These are phyloP conservation scores for Alloteropsis angusta DNA, from an alignment of 202 grass and related monocot genomes.

Conservation along the genomic window DNA sequence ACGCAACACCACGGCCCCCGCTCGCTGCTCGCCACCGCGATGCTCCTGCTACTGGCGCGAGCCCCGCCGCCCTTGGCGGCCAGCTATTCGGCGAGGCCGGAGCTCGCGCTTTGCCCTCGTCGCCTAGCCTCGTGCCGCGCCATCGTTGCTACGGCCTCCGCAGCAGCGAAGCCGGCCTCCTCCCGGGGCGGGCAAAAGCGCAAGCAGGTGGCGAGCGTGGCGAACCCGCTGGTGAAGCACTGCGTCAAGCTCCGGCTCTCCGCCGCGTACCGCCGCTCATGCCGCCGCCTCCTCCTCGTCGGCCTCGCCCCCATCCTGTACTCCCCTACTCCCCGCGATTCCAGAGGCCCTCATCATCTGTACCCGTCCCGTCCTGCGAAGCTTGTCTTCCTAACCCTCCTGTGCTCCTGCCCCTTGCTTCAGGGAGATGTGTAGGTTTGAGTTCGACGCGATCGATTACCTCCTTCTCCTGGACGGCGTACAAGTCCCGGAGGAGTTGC, in stretches of 20 bases:
- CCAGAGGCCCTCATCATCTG: background rate
- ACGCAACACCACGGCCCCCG: background rate
- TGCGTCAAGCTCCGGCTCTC: conserved; percentile 82
- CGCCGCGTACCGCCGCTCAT: conserved; percentile 58
- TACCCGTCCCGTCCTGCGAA: background rate
- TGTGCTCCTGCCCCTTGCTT: background rate
- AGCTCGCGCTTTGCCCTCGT: background rate
- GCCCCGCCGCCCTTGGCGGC: conserved; percentile 1
- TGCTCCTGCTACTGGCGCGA: conserved; percentile 41
- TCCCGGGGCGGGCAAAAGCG: conserved; percentile 22
- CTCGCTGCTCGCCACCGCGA: background rate
- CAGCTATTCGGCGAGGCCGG: background rate
- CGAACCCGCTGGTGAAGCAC: conserved; percentile 91
- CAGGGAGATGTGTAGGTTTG: conserved; percentile 64
- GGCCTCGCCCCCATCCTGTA: conserved; percentile 77
- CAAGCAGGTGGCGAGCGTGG: conserved; percentile 71
- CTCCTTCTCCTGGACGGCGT: conserved; percentile 59
- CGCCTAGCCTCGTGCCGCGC: background rate
- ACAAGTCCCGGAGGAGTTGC: conserved; percentile 30
- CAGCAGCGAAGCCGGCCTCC: background rate
- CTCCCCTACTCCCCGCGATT: conserved; percentile 15
- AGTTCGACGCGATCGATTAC: conserved; percentile 35
- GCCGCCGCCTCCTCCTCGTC: conserved; percentile 49
- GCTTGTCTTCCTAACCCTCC: background rate
- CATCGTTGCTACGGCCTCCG: background rate